Evolutionary conservation across 140 eudicot genomes (phyloP), one percentile per base, ranked within the genome.

Genomic region (Stevia rebaudiana): DNA sequence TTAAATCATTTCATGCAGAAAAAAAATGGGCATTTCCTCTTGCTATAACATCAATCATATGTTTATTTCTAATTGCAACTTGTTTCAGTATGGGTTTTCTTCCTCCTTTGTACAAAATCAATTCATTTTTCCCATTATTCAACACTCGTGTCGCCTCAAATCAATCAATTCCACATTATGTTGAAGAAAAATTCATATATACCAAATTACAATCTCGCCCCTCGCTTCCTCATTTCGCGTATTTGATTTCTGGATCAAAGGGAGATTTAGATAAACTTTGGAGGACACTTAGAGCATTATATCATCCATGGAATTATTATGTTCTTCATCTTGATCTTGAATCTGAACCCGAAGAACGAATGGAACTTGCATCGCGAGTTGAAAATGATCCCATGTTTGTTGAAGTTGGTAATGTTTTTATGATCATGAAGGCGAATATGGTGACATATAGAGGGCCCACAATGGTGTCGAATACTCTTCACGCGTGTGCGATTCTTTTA

Each of bases 381-480:
- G 79, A 78, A 37, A 80, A 82, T 39, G 85, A 90, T 63, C 82
- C 95, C 3, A 63, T 90, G 50, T 86, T 83, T 76, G 54, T 67
- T n/a, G 28, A 68, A 52, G 81, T 90, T 47, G 90, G 94, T 59
- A 90, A 90, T 74, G 97, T 90, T 11, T 67, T 61, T 64, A 69
- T 90, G 87, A 83, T 81, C 53, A 82, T 46, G 4, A 90, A 86
- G 50, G 94, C 97, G 17, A 90, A 90, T 80, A 86, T 86, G 87
- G 95, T 90, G 11, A 90, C 97, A 46, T 90, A 90, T 63, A 79
- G 95, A 72, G 97, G 97, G 11, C 95, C 95, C 17, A 90, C 97
- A 72, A 90, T 90, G 97, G 94, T 90, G 61, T 68, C 97, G 9
- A 90, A 84, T 58, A 90, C 97, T 4, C 94, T 90, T 63, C 97